phyloP scores from a whole-genome alignment of 2,329 filamentous ascomycete species.

The Botryotinia globosa region DNA sequence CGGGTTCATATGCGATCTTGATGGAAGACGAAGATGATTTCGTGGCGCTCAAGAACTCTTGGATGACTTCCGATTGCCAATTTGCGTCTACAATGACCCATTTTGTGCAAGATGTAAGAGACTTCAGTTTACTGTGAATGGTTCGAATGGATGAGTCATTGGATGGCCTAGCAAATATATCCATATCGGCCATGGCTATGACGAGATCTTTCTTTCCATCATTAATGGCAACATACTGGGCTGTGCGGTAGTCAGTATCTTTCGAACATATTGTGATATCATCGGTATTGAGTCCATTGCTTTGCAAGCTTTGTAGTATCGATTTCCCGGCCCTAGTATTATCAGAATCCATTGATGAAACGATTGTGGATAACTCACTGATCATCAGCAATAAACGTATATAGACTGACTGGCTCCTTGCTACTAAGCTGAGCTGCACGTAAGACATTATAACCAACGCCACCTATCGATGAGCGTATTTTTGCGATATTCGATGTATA shows the following conservation, averaged over 20 bases:
- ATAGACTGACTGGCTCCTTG: slow-evolving; percentile 63
- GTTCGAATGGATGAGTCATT: slow-evolving; percentile 38
- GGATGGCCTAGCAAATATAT: slow-evolving; percentile 50
- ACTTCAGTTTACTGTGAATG: neutral
- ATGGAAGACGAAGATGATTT: slow-evolving; percentile 41
- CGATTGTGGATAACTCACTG: slow-evolving; percentile 46
- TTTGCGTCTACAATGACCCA: slow-evolving; percentile 88
- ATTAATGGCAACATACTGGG: slow-evolving; percentile 90
- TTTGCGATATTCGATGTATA: slow-evolving; percentile 83
- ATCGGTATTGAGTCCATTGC: slow-evolving; percentile 60
- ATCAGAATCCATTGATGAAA: neutral
- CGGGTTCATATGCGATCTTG: slow-evolving; percentile 80
- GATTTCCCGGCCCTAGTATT: slow-evolving; percentile 65
- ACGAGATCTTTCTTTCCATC: slow-evolving; percentile 77
- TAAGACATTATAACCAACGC: slow-evolving; percentile 90
- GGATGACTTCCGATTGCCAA: slow-evolving; percentile 67
- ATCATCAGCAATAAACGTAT: slow-evolving; percentile 80
- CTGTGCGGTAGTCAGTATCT: slow-evolving; percentile 55
- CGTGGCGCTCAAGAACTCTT: slow-evolving; percentile 60
- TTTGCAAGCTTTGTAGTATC: slow-evolving; percentile 63
- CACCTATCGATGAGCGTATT: slow-evolving; percentile 81
- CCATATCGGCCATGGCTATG: slow-evolving; percentile 95
- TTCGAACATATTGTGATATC: slow-evolving; percentile 47
- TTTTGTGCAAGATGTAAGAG: slow-evolving; percentile 38
- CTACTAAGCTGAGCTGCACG: slow-evolving; percentile 71